These are phyloP conservation scores for Mrakia blollopis DNA, from an alignment of 768 basidiomycete genomes.

Conservation along the genomic window DNA sequence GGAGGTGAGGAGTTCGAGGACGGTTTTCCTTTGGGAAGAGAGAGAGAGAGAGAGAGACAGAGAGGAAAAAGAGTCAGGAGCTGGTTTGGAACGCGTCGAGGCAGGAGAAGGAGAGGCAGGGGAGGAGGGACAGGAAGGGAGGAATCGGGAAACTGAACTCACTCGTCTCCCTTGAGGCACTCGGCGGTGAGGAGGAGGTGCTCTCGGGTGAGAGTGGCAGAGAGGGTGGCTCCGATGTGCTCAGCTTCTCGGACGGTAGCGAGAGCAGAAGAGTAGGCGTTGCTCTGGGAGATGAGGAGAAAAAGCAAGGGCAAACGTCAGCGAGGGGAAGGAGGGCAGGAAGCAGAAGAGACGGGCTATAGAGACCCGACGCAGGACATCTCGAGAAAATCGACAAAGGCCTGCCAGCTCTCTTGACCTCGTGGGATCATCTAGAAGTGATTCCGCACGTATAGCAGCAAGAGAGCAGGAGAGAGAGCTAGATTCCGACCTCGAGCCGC, in stretches of 20 bases:
- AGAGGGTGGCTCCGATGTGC: conserved; percentile 85
- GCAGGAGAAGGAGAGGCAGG: background rate
- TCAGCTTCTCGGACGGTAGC: conserved; percentile 88
- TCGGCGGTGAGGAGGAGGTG: conserved; percentile 90
- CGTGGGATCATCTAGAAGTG: too few species aligned
- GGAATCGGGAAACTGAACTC: conserved; percentile 47
- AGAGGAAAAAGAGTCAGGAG: background rate
- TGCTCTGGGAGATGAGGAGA: conserved; percentile 58
- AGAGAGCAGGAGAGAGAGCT: too few species aligned
- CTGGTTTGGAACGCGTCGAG: too few species aligned
- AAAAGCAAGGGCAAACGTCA: background rate
- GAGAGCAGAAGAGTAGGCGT: conserved; percentile 75
- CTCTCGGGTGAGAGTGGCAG: conserved; percentile 76
- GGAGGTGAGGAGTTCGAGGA: conserved; percentile 82
- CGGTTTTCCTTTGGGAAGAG: conserved; percentile 52
- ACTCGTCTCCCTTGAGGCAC: conserved; percentile 94
- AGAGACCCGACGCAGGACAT: too few species aligned
- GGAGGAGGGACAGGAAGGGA: background rate
- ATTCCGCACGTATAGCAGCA: too few species aligned
- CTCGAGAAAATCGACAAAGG: too few species aligned
- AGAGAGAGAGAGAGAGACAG: conserved; percentile 3
- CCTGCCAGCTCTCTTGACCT: too few species aligned
- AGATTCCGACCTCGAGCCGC: too few species aligned
- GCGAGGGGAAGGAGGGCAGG: too few species aligned
- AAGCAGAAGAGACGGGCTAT: too few species aligned